A percentile compares a stretch with the other conserved stretches of the same genome.
These are phyloP conservation scores for Stropharia rugosoannulata DNA, from an alignment of 768 basidiomycete genomes.

Conservation along the genomic window DNA sequence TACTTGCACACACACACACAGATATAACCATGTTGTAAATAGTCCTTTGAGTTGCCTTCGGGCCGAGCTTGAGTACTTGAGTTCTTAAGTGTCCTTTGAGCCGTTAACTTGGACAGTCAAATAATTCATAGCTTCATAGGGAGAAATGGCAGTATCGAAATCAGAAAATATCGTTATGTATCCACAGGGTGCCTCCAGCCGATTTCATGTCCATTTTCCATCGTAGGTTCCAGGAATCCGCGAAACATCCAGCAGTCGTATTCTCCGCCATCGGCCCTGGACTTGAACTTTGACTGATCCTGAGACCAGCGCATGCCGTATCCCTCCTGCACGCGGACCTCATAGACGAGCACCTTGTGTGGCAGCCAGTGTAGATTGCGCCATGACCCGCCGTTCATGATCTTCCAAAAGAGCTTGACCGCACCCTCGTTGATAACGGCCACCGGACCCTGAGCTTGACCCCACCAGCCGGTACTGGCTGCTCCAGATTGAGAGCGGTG, in stretches of 20 bases:
- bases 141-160: too few species aligned
- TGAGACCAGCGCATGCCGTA: constrained; percentile 73
- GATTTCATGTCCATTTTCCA: constrained; percentile 62
- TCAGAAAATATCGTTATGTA: too few species aligned
- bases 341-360: constrained; percentile 61
- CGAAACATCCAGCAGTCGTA: constrained; percentile 50
- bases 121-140: too few species aligned
- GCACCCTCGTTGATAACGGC: constrained; percentile 51
- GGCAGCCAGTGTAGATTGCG: constrained; percentile 67
- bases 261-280: not conserved
- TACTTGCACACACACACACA: too few species aligned
- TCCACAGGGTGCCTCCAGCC: constrained; percentile 51
- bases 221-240: constrained; percentile 68
- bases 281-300: constrained; percentile 23
- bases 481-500: constrained; percentile 44
- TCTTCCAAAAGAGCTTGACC: constrained; percentile 48
- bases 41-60: too few species aligned
- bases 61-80: too few species aligned
- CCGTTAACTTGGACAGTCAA: too few species aligned
- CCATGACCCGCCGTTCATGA: constrained; percentile 56
- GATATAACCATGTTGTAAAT: too few species aligned
- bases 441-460: constrained; percentile 52
- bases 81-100: too few species aligned
- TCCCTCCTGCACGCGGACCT: constrained; percentile 55
- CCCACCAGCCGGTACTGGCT: constrained; percentile 47